These are phyloP conservation scores for Chaetomium sp. DNA, from an alignment of 2,329 filamentous ascomycete species.

Conservation along the genomic window DNA sequence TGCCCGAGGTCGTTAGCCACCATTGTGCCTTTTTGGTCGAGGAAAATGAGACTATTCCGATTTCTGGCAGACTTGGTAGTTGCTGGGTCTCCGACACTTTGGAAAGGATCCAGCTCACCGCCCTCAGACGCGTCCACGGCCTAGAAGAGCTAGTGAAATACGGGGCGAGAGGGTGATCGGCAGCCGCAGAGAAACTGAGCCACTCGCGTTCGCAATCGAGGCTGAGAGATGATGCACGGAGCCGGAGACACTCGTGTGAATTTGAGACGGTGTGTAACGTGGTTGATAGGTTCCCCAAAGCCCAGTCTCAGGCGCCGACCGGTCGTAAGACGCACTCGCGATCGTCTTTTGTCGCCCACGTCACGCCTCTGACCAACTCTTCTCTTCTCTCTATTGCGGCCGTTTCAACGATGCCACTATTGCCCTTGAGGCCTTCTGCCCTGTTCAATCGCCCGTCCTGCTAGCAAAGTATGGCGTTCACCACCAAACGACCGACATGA, in stretches of 20 bases:
- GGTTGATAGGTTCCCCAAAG: neutral
- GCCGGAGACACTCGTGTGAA: neutral
- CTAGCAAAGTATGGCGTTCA: conserved; percentile 5
- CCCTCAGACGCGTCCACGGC: conserved; percentile 3
- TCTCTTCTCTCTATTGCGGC: neutral
- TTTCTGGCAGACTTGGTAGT: neutral
- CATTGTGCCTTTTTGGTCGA: no score
- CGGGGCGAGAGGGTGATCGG: neutral
- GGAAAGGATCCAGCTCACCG: neutral
- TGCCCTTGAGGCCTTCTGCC: neutral
- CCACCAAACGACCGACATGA: conserved; percentile 5
- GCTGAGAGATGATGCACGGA: neutral
- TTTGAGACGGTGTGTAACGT: conserved; percentile 6
- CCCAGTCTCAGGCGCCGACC: neutral
- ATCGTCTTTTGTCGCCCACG: no score
- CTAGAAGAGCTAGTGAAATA: neutral
- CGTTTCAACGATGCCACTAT: neutral
- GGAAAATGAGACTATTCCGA: neutral
- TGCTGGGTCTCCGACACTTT: neutral
- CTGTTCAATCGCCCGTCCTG: neutral
- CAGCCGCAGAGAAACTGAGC: conserved; percentile 4
- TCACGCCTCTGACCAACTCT: no score
- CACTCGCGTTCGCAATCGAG: neutral
- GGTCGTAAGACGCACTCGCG: no score
- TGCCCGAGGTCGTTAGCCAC: no score